Conservation (phyloP, 352 stramenopile genomes). For the Phytophthora brassicae region DNA sequence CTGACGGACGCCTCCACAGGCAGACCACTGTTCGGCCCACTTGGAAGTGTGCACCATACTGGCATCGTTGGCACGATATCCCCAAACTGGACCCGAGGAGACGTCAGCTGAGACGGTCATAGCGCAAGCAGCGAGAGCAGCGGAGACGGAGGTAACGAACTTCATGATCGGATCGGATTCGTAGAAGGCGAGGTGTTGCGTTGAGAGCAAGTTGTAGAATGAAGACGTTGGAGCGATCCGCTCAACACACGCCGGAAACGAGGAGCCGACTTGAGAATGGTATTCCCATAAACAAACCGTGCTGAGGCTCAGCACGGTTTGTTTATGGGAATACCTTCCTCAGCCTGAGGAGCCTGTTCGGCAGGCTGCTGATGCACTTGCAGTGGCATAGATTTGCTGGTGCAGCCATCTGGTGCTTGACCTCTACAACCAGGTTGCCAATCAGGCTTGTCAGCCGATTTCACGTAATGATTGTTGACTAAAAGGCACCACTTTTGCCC, state of each 20-base stretch:
- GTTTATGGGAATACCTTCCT: too few relatives aligned
- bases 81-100: constrained; percentile 23
- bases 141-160: constrained; percentile 20
- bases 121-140: constrained; percentile 17
- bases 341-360: too few relatives aligned
- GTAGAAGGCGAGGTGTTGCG: constrained; percentile 15
- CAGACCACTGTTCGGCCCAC: constrained; percentile 27
- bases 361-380: too few relatives aligned
- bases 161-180: constrained; percentile 29
- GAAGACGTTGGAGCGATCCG: constrained; percentile 15
- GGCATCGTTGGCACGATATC: constrained; percentile 27
- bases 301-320: too few relatives aligned
- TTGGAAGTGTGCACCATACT: constrained; percentile 28
- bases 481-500: too few relatives aligned
- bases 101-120: constrained; percentile 19
- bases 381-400: too few relatives aligned
- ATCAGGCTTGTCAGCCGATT: too few relatives aligned
- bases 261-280: constrained; percentile 16
- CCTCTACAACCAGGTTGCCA: too few relatives aligned
- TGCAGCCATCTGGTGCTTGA: too few relatives aligned
- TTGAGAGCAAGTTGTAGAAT: constrained; percentile 25
- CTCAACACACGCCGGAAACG: neutral
- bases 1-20: constrained; percentile 36
- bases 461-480: too few relatives aligned
- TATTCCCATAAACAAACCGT: neutral